A percentile compares a stretch with the other conserved stretches of the same genome.
Evolutionary conservation across 768 basidiomycete species (phyloP).

Genomic region (Calocybe gangraenosa): DNA sequence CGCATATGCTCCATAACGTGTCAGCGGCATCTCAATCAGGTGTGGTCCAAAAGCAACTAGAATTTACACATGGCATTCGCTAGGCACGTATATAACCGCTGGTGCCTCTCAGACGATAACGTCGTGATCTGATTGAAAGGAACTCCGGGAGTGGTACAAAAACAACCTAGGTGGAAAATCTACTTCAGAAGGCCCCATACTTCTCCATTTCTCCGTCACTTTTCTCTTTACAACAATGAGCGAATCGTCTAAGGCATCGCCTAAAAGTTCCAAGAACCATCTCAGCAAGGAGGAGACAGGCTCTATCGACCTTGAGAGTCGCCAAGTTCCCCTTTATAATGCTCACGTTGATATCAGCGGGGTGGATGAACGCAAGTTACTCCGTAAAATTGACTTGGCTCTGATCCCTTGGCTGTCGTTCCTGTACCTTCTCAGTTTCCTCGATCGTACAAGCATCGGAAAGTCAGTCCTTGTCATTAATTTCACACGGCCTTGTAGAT

Average conservation of each 20-base stretch:
- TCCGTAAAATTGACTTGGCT: constrained; percentile 67
- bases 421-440: constrained; percentile 71
- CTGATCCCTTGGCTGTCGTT: constrained; percentile 71
- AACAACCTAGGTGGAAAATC: neutral
- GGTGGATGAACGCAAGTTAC: constrained; percentile 63
- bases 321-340: constrained; percentile 30
- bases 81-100: constrained; percentile 1
- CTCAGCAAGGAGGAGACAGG: constrained; percentile 26
- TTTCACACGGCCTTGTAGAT: constrained; percentile 5
- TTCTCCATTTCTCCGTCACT: constrained; percentile 5
- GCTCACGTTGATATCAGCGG: constrained; percentile 53
- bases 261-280: constrained; percentile 13
- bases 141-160: constrained; percentile 5
- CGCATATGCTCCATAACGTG: constrained; percentile 3
- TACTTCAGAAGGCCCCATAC: constrained; percentile 4
- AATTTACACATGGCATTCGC: constrained; percentile 2
- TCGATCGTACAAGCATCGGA: constrained; percentile 48
- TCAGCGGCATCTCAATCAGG: constrained; percentile 4
- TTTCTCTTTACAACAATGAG: constrained; percentile 9
- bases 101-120: constrained; percentile 6
- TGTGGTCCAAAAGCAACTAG: neutral
- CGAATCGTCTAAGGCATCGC: constrained; percentile 9
- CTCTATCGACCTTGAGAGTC: constrained; percentile 20
- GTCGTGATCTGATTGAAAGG: too few relatives aligned
- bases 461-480: constrained; percentile 34